Conservation (phyloP, 2,329 filamentous ascomycete genomes). For the Aspergillus novoparasiticus region DNA sequence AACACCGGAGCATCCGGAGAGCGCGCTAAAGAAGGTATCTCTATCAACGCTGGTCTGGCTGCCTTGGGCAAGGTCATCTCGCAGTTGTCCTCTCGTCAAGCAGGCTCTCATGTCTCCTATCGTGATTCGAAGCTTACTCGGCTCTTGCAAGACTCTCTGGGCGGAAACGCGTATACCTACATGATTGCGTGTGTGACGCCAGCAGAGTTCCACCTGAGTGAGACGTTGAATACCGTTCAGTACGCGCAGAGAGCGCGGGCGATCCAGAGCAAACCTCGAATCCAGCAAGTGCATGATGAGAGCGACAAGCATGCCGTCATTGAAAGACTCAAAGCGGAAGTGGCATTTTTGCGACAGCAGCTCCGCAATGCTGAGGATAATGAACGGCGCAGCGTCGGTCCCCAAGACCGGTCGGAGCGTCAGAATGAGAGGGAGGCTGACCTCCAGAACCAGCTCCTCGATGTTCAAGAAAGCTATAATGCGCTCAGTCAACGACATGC, state of each 20-base stretch:
- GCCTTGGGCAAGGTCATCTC: conserved; percentile 98
- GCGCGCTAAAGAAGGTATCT: conserved; percentile 92
- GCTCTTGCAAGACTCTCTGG: conserved; percentile 91
- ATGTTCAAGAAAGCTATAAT: conserved; percentile 92
- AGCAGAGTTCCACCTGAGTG: conserved; percentile 94
- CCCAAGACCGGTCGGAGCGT: conserved; percentile 74
- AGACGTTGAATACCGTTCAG: conserved; percentile 95
- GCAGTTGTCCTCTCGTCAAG: conserved; percentile 85
- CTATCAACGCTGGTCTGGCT: conserved; percentile 94
- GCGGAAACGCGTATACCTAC: conserved; percentile 96
- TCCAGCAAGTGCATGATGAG: conserved; percentile 86
- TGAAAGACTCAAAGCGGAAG: conserved; percentile 88
- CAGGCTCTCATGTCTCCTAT: conserved; percentile 92
- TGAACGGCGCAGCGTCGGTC: conserved; percentile 57
- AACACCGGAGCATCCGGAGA: conserved; percentile 96
- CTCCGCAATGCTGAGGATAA: conserved; percentile 78
- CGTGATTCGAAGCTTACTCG: conserved; percentile 96
- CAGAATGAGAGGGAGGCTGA: conserved; percentile 84
- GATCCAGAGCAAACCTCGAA: conserved; percentile 96
- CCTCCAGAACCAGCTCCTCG: conserved; percentile 89
- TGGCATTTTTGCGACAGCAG: conserved; percentile 90
- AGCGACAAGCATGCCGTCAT: conserved; percentile 93
- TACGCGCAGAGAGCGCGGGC: conserved; percentile 95
- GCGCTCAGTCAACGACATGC: conserved; percentile 89
- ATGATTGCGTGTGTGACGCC: conserved; percentile 99